Evolutionary conservation across 208 protist genomes (phyloP), one percentile per base, ranked within the genome.

Genomic region (Acanthamoeba healyi): DNA sequence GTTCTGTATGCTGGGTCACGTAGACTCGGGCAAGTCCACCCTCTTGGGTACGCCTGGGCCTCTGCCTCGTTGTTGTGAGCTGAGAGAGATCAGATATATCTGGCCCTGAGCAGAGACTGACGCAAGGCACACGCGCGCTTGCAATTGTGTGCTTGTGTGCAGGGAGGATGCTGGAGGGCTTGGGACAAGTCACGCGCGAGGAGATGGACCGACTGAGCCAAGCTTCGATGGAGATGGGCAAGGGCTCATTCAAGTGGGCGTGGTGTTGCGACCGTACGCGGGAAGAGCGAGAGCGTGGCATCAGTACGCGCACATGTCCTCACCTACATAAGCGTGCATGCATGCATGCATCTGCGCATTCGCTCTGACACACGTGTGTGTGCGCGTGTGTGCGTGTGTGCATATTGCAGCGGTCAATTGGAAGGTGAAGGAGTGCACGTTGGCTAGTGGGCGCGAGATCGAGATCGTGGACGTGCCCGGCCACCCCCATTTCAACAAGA

Each of bases 241-340:
- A 99, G 96, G 96, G 95, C 65, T 99, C 98, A 24, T 99, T 99
- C 96, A 97, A 98, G 63, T 99, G 98, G 95, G 98, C 98, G 96
- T 99, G 99, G 96, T 98, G 99, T 79, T 98, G 99, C 95, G 99
- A 99, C 98, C 99, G 99, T 94, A 98, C 99, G 54, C 99, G 99
- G 84, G 99, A 99, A 93, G 99, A 99, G 97, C 99, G 99, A 95
- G 98, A 99, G 94, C 98, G 99, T 95, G 99, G 99, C 98, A 99
- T 99, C 95, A 99, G 99, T 63, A 99, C 99, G 96, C 99, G 98
- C 99, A 95, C 99, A 99, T 98, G 99, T 99, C 94, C 98, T 99
- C 56, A 99, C 99, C n/a, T n/a, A n/a, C n/a, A n/a, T n/a, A n/a
- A n/a, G n/a, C n/a, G n/a, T n/a, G 86, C 99, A 99, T 94, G 99